phyloP scores from a whole-genome alignment of 225 moss, liverwort and hornwort species.

The Asterella californica region DNA sequence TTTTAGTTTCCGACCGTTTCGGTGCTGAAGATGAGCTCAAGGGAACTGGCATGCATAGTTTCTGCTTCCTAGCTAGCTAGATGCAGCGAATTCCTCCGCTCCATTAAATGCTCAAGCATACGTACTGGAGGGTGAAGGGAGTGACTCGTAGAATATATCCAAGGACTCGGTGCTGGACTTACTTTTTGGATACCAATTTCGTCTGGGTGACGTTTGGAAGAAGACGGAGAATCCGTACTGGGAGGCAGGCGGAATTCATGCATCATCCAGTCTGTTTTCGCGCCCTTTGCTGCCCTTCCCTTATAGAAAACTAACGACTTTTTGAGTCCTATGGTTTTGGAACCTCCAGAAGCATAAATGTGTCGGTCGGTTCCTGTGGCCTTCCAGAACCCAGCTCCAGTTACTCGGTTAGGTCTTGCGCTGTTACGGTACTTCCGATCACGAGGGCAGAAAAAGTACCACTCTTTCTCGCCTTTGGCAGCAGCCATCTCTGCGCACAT shows the following conservation, averaged over 20 bases:
- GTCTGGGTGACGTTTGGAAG: neutral
- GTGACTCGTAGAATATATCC: too few relatives aligned
- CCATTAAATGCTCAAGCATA: too few relatives aligned
- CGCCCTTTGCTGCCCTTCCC: conserved; percentile 36
- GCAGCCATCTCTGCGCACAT: conserved; percentile 25
- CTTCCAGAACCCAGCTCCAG: conserved; percentile 41
- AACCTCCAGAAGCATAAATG: conserved; percentile 26
- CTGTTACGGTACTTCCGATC: conserved; percentile 43
- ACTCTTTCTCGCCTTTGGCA: conserved; percentile 38
- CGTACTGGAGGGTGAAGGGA: too few relatives aligned
- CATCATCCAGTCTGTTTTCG: conserved; percentile 46
- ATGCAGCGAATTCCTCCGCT: too few relatives aligned
- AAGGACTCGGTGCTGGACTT: neutral
- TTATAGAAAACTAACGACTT: conserved; percentile 43
- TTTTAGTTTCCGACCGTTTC: too few relatives aligned
- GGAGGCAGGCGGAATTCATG: conserved; percentile 42
- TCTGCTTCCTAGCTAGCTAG: too few relatives aligned
- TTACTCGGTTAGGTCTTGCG: conserved; percentile 36
- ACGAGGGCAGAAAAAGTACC: conserved; percentile 43
- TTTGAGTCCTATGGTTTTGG: conserved; percentile 39
- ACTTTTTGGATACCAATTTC: neutral
- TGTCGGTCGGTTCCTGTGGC: conserved; percentile 42
- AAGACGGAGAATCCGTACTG: conserved; percentile 1
- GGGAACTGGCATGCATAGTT: too few relatives aligned
- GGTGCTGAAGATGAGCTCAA: too few relatives aligned